Evolutionary conservation across 2,329 filamentous ascomycete species (phyloP), one percentile per base, ranked within the genome.

Genomic region (Hymenotorrendiella dingleyae): DNA sequence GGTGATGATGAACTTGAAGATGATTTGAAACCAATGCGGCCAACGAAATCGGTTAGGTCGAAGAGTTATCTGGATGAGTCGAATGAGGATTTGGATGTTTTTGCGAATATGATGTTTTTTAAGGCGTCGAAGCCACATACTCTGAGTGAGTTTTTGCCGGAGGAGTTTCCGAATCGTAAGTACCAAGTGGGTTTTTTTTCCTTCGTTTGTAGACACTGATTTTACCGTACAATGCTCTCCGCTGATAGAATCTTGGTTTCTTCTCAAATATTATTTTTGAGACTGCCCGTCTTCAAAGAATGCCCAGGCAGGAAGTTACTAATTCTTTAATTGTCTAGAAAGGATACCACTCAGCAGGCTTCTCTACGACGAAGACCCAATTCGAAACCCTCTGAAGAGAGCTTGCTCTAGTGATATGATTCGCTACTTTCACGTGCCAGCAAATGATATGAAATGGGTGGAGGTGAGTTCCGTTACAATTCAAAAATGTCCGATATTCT

Each of bases 381-480:
- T 21, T 28, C 19, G 30, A 12, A 33, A 33, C 16, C 42, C 36
- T 21, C 27, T 40, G n/a, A 40, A 26, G 36, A n/a, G 21, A 48
- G 16, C 17, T 16, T 42, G 34, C 7, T 33, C 36, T 9, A 16
- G 47, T n/a, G 20, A 38, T 58, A 23, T 46, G 52, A 16, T 57
- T 57, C 30, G 30, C 21, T 33, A 33, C 40, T 54, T 58, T 27
- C 54, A 59, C 36, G 40, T 59, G 20, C 56, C 56, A 7, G 51
- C 53, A 9, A 59, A 58, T 42, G 58, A 56, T 37, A 59, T 59
- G 56, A 42, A 46, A 28, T 59, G 56, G 56, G 53, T 56, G 6
- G 56, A 59, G 41, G 52, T 57, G 33, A 49, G 49, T 29, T 51
- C 52, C 21, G 11, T 33, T 16, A 16, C 9, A 17, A 17, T 9